Base-by-base conservation (phyloP, 1,284 basidiomycete genomes). In the Athelia sp. region DNA sequence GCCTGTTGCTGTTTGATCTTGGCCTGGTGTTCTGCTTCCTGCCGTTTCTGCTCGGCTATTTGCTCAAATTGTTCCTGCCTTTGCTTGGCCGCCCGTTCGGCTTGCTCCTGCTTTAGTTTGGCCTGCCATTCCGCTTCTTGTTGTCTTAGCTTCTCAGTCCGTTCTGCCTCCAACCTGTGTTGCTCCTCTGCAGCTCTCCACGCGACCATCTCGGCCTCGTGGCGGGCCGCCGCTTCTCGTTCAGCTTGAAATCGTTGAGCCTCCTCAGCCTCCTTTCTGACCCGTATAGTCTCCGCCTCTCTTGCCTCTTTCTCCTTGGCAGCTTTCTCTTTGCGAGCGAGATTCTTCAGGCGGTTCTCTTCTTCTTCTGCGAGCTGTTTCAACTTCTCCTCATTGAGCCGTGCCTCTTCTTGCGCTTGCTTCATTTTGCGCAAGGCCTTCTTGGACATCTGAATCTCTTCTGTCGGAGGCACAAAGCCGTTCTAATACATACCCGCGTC, bases 401-500 rank as follows among this genome's bases (percentile, higher is more conserved):
- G 45, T 9, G 54, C 54, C 32, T 54, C 46, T 29, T 17, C 51
- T 52, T 19, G 53, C 56, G 13, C 54, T 35, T 42, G 62, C 60
- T 45, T 61, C 43, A 23, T 56, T 50, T 62, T 57, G n/a, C 56
- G 51, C 18, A 55, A 54, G 9, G 56, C 53, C 49, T 68, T 67
- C 48, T 62, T 63, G 15, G 65, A 59, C 26, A 58, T 29, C 48
- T 62, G 62, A n/a, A 64, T 58, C 26, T 57, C 52, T 50, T 14
- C 57, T 52, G 26, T 29, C 19, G 57, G 61, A 42, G 63, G 61
- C 4, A 64, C 51, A 51, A 69, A 68, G 26, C 67, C 68, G 60
- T 64, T 68, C 66, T 68, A 49, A 18, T 17, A 8, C 36, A n/a
- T n/a, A 21, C n/a, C 36, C 6, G 36, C 26, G n/a, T 29, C 26